Percentiles rank a stretch among this genome's conserved stretches.
These are phyloP conservation scores for Colletotrichum falcatum DNA, from an alignment of 2,329 filamentous ascomycete species.

Conservation along the genomic window DNA sequence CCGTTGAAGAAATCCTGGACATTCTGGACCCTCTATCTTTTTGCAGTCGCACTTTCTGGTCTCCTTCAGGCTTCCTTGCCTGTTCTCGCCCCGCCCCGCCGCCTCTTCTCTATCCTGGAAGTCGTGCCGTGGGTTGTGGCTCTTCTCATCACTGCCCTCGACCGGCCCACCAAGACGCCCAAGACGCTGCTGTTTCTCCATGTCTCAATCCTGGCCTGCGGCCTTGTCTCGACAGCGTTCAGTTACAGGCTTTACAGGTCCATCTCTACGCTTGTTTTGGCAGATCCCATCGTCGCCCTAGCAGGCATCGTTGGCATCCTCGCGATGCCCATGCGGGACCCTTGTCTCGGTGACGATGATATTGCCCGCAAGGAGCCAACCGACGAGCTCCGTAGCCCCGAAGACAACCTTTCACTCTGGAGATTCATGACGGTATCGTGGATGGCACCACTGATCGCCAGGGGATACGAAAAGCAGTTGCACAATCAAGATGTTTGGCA, in stretches of 20 bases:
- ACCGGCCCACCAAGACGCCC: constrained; percentile 57
- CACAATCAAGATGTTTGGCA: constrained; percentile 86
- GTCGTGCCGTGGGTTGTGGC: constrained; percentile 55
- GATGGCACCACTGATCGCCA: constrained; percentile 79
- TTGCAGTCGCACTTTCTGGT: constrained; percentile 50
- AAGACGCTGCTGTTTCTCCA: constrained; percentile 56
- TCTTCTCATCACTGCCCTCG: constrained; percentile 52
- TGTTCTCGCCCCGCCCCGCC: constrained; percentile 47
- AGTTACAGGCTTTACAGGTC: constrained; percentile 37
- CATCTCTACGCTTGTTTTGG: constrained; percentile 44
- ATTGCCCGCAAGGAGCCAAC: constrained; percentile 73
- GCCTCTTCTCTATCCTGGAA: constrained; percentile 48
- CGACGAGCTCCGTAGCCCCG: constrained; percentile 73
- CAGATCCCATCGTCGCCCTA: constrained; percentile 43
- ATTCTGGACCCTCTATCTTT: constrained; percentile 53
- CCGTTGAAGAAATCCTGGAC: constrained; percentile 50
- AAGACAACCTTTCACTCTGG: constrained; percentile 83
- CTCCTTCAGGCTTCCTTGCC: constrained; percentile 50
- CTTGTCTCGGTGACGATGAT: constrained; percentile 61
- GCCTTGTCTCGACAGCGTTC: constrained; percentile 47
- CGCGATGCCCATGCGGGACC: constrained; percentile 77
- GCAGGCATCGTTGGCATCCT: constrained; percentile 55
- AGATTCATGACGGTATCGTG: constrained; percentile 89
- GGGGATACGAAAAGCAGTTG: constrained; percentile 74
- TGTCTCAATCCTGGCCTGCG: constrained; percentile 49